Evolutionary conservation across 2,329 filamentous ascomycete species (phyloP).

Genomic region (Colletotrichum neosansevieriae): DNA sequence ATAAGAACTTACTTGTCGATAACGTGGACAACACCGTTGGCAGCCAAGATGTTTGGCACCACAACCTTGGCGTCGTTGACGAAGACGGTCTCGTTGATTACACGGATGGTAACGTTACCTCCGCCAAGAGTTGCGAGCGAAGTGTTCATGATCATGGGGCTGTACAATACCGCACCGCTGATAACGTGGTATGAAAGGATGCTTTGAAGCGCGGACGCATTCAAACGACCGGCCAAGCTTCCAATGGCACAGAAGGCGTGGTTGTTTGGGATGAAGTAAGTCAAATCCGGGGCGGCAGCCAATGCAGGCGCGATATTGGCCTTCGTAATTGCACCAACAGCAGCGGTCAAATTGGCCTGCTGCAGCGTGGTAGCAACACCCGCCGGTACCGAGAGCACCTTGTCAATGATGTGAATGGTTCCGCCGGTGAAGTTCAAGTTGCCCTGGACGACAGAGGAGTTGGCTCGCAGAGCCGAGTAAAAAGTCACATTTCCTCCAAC

Average conservation of each 20-base stretch:
- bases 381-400: constrained; percentile 59
- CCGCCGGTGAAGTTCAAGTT: constrained; percentile 67
- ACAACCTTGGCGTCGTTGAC: constrained; percentile 64
- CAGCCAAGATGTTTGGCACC: constrained; percentile 60
- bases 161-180: constrained; percentile 66
- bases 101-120: constrained; percentile 46
- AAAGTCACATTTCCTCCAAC: constrained; percentile 59
- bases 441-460: constrained; percentile 61
- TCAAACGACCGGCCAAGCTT: constrained; percentile 61
- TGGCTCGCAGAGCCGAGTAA: constrained; percentile 63
- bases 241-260: constrained; percentile 69
- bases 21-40: constrained; percentile 69
- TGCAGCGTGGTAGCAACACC: constrained; percentile 56
- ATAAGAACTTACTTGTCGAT: constrained; percentile 63
- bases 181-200: constrained; percentile 76
- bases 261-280: constrained; percentile 74
- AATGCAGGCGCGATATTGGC: constrained; percentile 57
- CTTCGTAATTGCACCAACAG: constrained; percentile 59
- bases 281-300: constrained; percentile 61
- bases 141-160: constrained; percentile 44
- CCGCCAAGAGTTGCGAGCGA: constrained; percentile 41
- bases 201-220: constrained; percentile 58
- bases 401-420: constrained; percentile 65
- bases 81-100: constrained; percentile 59
- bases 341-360: constrained; percentile 58